Evolutionary conservation across 208 protist genomes (phyloP), one percentile per base, ranked within the genome.

Genomic region (Leishmania braziliensis): DNA sequence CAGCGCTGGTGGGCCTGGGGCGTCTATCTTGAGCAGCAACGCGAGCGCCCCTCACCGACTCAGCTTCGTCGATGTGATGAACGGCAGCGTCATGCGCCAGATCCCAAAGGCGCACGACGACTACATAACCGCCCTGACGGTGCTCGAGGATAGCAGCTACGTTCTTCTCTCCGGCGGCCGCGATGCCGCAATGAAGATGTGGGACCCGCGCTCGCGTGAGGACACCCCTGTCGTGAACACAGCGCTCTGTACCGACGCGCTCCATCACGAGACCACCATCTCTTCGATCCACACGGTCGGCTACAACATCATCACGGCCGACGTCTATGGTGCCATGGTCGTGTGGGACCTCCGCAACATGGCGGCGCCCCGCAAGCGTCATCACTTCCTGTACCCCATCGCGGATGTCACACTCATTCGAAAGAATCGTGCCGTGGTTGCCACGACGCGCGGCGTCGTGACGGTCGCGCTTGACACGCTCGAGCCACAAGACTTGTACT

Each of bases 321-420:
- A 87, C 5, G 75, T 97, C 65, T 92, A 96, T 77, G 95, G 95
- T 26, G 87, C 84, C 16, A 77, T 96, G 65, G 60, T 84, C 10
- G 51, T 96, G 54, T 97, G 92, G 92, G 95, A 97, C 75, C 60
- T 85, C 23, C 95, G 95, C 23, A 74, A 75, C n/a, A 85, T 95
- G 80, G 82, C 68, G 29, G 72, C 56, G 29, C 90, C 92, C 14
- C 69, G 91, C 50, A 68, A 76, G 71, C 86, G 80, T 16, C 84
- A 85, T 46, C 63, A 79, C 23, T 88, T 96, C 29, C 46, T 29
- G 29, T 86, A 83, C 29, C 90, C 90, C 3, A 89, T 96, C n/a
- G 81, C 94, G 20, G 88, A 91, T 68, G 43, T 91, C 9, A 73
- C 36, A 29, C 80, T 76, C 29, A 82, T 79, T 83, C 56, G 48